phyloP scores from a whole-genome alignment of 176 grass and related monocot species.

The Cenchrus fungigraminus region DNA sequence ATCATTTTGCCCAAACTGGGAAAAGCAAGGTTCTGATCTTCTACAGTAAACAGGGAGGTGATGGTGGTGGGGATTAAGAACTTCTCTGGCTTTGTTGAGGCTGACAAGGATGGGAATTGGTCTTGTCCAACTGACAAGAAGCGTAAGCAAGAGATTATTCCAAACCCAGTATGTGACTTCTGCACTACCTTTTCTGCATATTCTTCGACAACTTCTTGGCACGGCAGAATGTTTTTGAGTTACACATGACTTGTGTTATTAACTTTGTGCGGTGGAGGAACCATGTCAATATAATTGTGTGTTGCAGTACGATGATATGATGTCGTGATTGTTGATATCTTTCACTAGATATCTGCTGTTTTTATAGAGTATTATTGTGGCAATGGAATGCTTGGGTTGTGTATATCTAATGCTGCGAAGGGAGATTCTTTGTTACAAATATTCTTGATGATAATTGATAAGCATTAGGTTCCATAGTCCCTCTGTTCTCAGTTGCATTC shows the following conservation, averaged over 20 bases:
- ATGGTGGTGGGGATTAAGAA: slow-evolving; percentile 92
- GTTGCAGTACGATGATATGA: not conserved
- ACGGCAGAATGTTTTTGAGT: not conserved
- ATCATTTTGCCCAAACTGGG: not conserved
- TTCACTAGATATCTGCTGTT: too few relatives aligned
- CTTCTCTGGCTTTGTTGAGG: slow-evolving; percentile 66
- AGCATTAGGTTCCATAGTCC: not conserved
- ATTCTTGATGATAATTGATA: slow-evolving; percentile 3
- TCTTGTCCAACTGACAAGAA: slow-evolving; percentile 66
- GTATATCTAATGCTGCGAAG: not conserved
- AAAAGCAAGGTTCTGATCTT: slow-evolving; percentile 31
- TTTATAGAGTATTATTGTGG: too few relatives aligned
- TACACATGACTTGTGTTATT: slow-evolving; percentile 1
- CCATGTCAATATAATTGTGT: not conserved
- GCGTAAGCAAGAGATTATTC: slow-evolving; percentile 56
- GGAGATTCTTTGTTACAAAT: slow-evolving; percentile 17
- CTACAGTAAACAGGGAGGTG: slow-evolving; percentile 59
- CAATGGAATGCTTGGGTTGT: not conserved
- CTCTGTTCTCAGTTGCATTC: not conserved
- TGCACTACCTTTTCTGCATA: slow-evolving; percentile 5
- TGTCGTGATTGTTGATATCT: not conserved
- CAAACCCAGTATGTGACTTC: slow-evolving; percentile 64
- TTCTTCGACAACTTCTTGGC: not conserved
- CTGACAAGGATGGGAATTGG: slow-evolving; percentile 81
- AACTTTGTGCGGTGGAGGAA: not conserved